phyloP scores from a whole-genome alignment of 345 rosid genomes.

The Clausena lansium region DNA sequence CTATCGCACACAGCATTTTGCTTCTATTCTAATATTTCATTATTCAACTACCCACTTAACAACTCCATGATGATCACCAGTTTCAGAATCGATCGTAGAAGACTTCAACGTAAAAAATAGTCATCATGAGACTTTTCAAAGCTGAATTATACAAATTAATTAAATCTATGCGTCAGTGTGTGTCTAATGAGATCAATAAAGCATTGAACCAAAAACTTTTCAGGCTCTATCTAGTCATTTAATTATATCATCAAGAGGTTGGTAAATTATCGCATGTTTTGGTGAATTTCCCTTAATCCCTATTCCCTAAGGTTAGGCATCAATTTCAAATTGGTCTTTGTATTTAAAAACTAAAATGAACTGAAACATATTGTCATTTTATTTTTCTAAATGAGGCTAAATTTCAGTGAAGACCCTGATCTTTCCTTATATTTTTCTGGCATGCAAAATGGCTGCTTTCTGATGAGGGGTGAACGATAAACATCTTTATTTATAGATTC shows the following conservation, averaged over 20 bases:
- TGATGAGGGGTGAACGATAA: neutral
- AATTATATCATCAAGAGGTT: too few relatives aligned
- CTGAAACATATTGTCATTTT: too few relatives aligned
- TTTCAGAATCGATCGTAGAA: neutral
- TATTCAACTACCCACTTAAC: neutral
- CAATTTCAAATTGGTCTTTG: too few relatives aligned
- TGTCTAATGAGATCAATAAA: neutral
- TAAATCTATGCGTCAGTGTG: neutral
- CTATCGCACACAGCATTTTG: neutral
- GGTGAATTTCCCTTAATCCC: too few relatives aligned
- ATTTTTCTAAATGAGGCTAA: too few relatives aligned
- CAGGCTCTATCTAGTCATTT: too few relatives aligned
- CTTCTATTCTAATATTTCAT: neutral
- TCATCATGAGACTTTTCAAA: neutral
- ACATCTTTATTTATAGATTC: neutral
- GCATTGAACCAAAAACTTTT: neutral
- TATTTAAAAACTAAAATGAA: too few relatives aligned
- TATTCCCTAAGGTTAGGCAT: too few relatives aligned
- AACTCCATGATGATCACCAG: neutral
- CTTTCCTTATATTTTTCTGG: too few relatives aligned
- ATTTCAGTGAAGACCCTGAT: too few relatives aligned
- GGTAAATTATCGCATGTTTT: too few relatives aligned
- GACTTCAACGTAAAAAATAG: neutral
- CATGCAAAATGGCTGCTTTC: too few relatives aligned
- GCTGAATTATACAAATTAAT: neutral